Evolutionary conservation across 495 filamentous ascomycete species (phyloP), one percentile per base, ranked within the genome.

Genomic region (Hyaloscypha variabilis): DNA sequence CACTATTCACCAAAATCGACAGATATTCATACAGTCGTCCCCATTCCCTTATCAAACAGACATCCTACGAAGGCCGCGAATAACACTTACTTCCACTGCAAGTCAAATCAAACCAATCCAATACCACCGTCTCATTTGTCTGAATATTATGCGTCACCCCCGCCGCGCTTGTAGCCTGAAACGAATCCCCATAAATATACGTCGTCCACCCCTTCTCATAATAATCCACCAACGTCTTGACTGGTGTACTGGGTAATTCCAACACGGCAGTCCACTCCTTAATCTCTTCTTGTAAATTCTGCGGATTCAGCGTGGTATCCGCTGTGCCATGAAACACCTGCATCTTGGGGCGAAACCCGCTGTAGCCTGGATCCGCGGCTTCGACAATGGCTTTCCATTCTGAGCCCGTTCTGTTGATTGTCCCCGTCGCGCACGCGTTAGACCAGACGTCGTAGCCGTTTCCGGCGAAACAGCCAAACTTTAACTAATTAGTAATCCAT

Each of bases 401-500:
- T 13, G 70, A 69, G 14, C 77, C 71, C 56, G 77, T 71, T 60
- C 76, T 75, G 55, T 76, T 70, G 63, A 74, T 62, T 60, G 76
- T 67, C 65, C 82, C 82, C 11, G 73, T 70, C 6, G 81, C 76
- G 67, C 80, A 83, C 31, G 71, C 72, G 26, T 73, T 66, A 64
- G 76, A 81, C 82, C 82, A 83, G 1, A 76, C 74, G 21, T 78
- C 79, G 28, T 76, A 70, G 1, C 77, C 62, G 24, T 51, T 52
- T 54, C 54, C 67, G 3, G 71, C 64, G 72, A 87, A 88, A 76
- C 87, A 89, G 8, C 85, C 86, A 29, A 81, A 85, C 11, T n/a
- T n/a, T n/a, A n/a, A n/a, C n/a, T n/a, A n/a, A n/a, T n/a, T n/a
- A n/a, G n/a, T n/a, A n/a, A n/a, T n/a, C n/a, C n/a, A n/a, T n/a